phyloP scores from a whole-genome alignment of 768 basidiomycete genomes.

The Mycena galericulata region DNA sequence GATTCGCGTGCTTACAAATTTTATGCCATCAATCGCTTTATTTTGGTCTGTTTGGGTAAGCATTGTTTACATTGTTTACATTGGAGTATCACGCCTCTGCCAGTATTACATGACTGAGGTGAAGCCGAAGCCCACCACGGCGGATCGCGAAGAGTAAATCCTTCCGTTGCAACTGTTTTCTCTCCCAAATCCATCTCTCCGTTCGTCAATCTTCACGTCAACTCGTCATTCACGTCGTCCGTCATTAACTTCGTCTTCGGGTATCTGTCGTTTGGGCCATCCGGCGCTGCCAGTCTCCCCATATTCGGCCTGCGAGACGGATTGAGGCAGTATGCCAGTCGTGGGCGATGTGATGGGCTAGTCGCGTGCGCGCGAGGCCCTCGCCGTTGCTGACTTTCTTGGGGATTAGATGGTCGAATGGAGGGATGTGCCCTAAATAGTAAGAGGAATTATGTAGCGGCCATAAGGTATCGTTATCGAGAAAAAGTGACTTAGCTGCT shows the following conservation, averaged over 20 bases:
- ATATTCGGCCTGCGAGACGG: slow-evolving; percentile 7
- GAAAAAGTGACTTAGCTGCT: slow-evolving; percentile 12
- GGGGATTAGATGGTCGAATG: not conserved
- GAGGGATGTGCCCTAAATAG: slow-evolving; percentile 4
- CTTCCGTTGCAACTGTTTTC: not conserved
- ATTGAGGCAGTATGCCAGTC: slow-evolving; percentile 1
- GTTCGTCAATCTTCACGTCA: not conserved
- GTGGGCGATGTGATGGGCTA: slow-evolving; percentile 4
- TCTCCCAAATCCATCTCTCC: not conserved
- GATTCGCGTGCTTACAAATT: no score
- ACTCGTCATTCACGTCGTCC: not conserved
- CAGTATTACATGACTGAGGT: not conserved
- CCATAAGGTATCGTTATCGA: not conserved
- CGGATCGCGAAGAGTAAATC: not conserved
- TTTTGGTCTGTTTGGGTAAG: no score
- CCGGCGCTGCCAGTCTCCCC: slow-evolving; percentile 9
- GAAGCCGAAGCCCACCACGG: not conserved
- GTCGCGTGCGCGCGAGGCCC: not conserved
- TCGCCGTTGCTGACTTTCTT: not conserved
- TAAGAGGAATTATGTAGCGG: not conserved
- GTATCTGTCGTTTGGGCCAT: not conserved
- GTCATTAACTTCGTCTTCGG: not conserved
- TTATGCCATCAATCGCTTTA: no score
- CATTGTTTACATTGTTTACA: slow-evolving; percentile 4
- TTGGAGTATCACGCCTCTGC: no score